Evolutionary conservation across 1,284 basidiomycete genomes (phyloP), one percentile per base, ranked within the genome.

Genomic region (Rhodotorula mucilaginosa): DNA sequence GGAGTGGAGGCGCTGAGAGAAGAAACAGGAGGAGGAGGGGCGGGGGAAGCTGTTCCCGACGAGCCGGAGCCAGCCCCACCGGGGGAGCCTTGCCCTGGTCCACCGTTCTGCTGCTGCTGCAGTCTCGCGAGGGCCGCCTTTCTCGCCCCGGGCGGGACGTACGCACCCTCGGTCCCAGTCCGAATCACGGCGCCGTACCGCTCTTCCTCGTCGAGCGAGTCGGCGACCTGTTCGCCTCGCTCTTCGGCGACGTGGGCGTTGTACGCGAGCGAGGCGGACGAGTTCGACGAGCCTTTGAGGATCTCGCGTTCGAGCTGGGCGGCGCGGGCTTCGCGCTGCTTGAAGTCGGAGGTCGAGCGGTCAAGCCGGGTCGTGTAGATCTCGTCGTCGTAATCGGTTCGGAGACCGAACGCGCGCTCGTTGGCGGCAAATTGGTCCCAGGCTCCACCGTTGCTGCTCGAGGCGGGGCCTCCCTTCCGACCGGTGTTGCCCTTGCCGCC

Each of bases 351-450:
- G 34, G 87, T 89, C 70, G 83, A 87, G 75, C 92, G 88, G 81
- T 99, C 93, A 63, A 99, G 85, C 83, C 89, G 93, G 57, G 96
- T 99, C 29, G 97, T 99, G 82, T 99, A 99, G 57, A 90, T 80
- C 71, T 95, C 91, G 83, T 99, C 96, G 79, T 97, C 89, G 81
- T 93, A 99, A 79, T 88, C 88, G 15, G 93, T 92, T 79, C 87
- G 93, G 74, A 95, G 88, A 26, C 97, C 97, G 80, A 97, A 98
- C 72, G 93, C 85, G 77, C 90, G 87, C 82, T 97, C 94, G 82
- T 99, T 99, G 67, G 86, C 91, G 56, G 90, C 90, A 79, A 99
- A 99, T 83, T 99, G 96, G 81, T 99, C 95, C 96, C 97, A 99
- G 0, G 84, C 83, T 48, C 67, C 67, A 49, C 61, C 51, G 18